Conservation (phyloP, 176 grass and related monocot species). For the maize (Zea mays) region DNA sequence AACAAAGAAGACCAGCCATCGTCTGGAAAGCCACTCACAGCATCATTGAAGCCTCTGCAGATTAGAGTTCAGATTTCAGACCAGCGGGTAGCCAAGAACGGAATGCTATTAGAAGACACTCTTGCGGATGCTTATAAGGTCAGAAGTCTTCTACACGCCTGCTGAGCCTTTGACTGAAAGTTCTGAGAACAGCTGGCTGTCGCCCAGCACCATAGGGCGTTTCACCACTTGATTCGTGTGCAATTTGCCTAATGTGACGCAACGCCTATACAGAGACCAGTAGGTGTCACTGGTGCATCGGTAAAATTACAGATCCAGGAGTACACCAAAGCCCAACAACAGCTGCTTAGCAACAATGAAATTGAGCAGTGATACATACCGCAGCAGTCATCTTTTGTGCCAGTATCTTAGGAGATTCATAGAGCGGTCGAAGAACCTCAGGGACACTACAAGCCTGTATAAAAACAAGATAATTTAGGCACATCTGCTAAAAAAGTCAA, state of each 20-base stretch:
- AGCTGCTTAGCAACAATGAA: not conserved
- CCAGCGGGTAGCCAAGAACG: not conserved
- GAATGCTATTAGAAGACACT: slow-evolving; percentile 3
- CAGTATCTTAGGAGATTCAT: slow-evolving; percentile 89
- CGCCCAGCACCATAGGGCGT: slow-evolving; percentile 68
- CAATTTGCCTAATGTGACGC: slow-evolving; percentile 82
- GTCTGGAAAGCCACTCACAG: slow-evolving; percentile 84
- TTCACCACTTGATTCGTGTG: slow-evolving; percentile 86
- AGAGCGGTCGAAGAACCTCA: slow-evolving; percentile 83
- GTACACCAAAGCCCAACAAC: not conserved
- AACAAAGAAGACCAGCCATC: slow-evolving; percentile 89
- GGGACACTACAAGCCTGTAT: slow-evolving; percentile 85
- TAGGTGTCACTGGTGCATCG: not conserved
- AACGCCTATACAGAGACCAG: slow-evolving; percentile 58
- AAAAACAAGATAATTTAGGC: slow-evolving; percentile 1
- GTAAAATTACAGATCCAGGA: not conserved
- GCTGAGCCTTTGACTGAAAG: slow-evolving; percentile 89
- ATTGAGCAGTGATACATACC: slow-evolving; percentile 46
- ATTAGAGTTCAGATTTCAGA: slow-evolving; percentile 33
- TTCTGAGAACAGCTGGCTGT: slow-evolving; percentile 78
- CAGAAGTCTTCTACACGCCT: slow-evolving; percentile 44
- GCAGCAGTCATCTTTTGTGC: slow-evolving; percentile 93
- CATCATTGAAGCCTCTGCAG: slow-evolving; percentile 96
- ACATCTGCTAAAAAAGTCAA: not conserved
- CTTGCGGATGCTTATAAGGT: not conserved